Conservation (phyloP, 805 yeast species). For the Blastobotrys peoriensis region DNA sequence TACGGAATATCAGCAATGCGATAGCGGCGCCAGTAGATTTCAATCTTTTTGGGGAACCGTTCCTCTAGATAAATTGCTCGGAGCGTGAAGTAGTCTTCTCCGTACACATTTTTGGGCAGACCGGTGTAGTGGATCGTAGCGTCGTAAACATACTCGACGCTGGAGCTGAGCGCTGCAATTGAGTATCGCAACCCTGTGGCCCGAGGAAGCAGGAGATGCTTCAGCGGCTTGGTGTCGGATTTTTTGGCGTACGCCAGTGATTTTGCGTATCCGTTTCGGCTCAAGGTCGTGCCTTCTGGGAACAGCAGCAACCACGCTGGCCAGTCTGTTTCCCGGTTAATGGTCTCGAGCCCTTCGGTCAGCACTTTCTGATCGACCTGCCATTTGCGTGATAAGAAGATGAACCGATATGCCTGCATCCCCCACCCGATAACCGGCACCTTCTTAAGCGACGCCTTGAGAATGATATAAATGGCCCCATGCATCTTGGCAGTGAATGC, state of each 20-base stretch:
- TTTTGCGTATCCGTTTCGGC: constrained; percentile 54
- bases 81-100: constrained; percentile 71
- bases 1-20: constrained; percentile 59
- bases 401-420: constrained; percentile 70
- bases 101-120: constrained; percentile 52
- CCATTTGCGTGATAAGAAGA: constrained; percentile 85
- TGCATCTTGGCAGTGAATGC: constrained; percentile 62
- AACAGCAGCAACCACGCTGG: constrained; percentile 70
- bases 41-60: constrained; percentile 59
- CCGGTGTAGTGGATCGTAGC: constrained; percentile 80
- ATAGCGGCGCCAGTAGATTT: constrained; percentile 57
- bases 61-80: constrained; percentile 61
- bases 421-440: constrained; percentile 82
- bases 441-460: constrained; percentile 65
- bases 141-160: constrained; percentile 58
- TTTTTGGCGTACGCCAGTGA: constrained; percentile 55
- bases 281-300: constrained; percentile 93
- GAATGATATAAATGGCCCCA: constrained; percentile 61
- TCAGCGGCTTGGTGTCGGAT: constrained; percentile 36
- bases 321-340: constrained; percentile 45
- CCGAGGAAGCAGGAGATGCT: constrained; percentile 75
- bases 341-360: constrained; percentile 45
- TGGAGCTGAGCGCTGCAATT: constrained; percentile 43
- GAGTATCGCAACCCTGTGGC: constrained; percentile 70
- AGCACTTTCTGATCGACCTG: constrained; percentile 59